phyloP scores from a whole-genome alignment of 768 basidiomycete species.

The Baorangia bicolor region DNA sequence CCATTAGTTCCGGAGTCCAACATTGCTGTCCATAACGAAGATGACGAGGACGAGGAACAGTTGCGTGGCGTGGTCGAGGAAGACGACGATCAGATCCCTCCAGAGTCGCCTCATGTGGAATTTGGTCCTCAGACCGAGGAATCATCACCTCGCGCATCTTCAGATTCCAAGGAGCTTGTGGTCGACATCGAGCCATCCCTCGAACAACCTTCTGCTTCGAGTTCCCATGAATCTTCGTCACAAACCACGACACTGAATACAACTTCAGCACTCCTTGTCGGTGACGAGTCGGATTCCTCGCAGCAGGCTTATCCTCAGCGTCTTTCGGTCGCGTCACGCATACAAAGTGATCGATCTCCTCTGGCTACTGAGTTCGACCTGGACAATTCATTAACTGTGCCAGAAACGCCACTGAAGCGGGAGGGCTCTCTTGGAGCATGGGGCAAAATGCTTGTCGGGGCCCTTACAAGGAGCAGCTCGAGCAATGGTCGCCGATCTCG shows the following conservation, averaged over 20 bases:
- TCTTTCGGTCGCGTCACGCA: constrained; percentile 61
- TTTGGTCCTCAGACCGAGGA: constrained; percentile 49
- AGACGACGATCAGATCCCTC: constrained; percentile 53
- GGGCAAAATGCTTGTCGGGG: constrained; percentile 65
- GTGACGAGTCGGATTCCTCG: constrained; percentile 51
- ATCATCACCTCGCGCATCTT: constrained; percentile 54
- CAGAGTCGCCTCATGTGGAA: constrained; percentile 49
- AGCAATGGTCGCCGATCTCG: constrained; percentile 73
- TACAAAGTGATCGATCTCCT: constrained; percentile 61
- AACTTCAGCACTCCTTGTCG: constrained; percentile 38
- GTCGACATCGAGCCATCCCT: constrained; percentile 64
- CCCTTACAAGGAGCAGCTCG: constrained; percentile 65
- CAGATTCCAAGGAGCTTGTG: constrained; percentile 58
- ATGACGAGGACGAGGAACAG: constrained; percentile 46
- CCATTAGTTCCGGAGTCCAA: constrained; percentile 56
- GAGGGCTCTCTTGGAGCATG: constrained; percentile 60
- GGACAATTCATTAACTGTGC: constrained; percentile 44
- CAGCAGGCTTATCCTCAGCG: constrained; percentile 55
- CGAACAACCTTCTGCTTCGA: constrained; percentile 43
- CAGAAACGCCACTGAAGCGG: constrained; percentile 54
- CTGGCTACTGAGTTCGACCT: constrained; percentile 46
- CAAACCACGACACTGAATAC: constrained; percentile 44
- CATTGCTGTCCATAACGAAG: constrained; percentile 58
- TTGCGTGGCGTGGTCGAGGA: constrained; percentile 35
- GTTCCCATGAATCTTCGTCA: constrained; percentile 51